Evolutionary conservation across 257 asterid genomes (phyloP).

Genomic region (Echium plantagineum): DNA sequence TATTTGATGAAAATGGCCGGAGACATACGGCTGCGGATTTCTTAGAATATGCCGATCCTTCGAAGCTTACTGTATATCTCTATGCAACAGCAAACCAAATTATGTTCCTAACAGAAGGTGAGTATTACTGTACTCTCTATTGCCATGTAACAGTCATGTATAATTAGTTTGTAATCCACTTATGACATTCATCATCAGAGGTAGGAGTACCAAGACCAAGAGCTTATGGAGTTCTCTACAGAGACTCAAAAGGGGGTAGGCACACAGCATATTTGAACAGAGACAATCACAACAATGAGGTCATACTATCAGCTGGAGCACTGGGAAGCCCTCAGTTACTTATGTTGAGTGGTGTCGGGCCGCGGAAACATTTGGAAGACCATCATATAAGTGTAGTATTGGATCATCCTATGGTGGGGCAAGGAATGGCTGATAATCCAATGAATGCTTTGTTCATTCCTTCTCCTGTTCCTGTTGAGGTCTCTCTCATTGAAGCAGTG

Average conservation of each 20-base stretch:
- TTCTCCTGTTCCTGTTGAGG: conserved; percentile 1
- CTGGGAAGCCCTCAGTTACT: conserved; percentile 56
- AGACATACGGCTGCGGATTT: not conserved
- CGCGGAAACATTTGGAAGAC: conserved; percentile 1
- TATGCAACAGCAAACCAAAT: not conserved
- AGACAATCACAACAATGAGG: conserved; percentile 3
- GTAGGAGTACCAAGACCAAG: too few species aligned
- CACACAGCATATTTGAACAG: not conserved
- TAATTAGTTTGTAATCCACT: too few species aligned
- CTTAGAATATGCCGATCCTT: not conserved
- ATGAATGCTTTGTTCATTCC: conserved; percentile 5
- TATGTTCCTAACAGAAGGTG: not conserved
- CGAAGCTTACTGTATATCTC: not conserved
- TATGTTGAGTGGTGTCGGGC: conserved; percentile 47
- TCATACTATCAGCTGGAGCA: conserved; percentile 45
- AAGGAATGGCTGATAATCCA: conserved; percentile 9
- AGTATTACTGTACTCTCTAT: too few species aligned
- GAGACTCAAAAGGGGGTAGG: too few species aligned
- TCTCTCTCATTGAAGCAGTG: conserved; percentile 4
- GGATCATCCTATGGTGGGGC: conserved; percentile 4
- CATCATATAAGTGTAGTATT: not conserved
- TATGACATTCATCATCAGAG: too few species aligned
- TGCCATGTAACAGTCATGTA: too few species aligned
- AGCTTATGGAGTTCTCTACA: too few species aligned
- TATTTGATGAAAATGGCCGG: conserved; percentile 1